These are phyloP conservation scores for Talaromyces amestolkiae DNA, from an alignment of 2,329 filamentous ascomycete genomes.

Conservation along the genomic window DNA sequence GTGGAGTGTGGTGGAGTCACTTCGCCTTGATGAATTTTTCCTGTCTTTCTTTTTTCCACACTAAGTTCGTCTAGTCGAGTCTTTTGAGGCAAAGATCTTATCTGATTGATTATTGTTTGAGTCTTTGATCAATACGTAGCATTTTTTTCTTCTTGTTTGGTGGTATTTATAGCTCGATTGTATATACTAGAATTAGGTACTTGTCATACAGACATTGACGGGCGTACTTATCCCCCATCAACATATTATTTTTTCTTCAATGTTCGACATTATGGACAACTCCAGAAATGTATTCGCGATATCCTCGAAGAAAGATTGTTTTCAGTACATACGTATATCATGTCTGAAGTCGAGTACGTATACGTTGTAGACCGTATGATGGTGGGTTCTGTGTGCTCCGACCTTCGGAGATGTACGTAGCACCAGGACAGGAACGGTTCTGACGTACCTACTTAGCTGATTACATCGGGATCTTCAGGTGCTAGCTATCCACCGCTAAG, in stretches of 20 bases:
- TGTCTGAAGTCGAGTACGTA: not conserved
- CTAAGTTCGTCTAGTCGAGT: not conserved
- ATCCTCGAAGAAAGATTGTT: not conserved
- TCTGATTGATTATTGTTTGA: not conserved
- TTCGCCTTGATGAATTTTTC: not conserved
- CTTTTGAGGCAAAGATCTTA: not conserved
- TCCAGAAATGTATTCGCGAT: not conserved
- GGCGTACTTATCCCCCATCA: not conserved
- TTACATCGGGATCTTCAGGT: not conserved
- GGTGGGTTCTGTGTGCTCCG: not conserved
- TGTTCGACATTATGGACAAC: not conserved
- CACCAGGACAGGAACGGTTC: not conserved
- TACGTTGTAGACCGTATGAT: not conserved
- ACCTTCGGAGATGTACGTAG: not conserved
- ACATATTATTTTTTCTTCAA: not conserved
- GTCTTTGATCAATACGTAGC: not conserved
- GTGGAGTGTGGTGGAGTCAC: not conserved
- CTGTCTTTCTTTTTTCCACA: not conserved
- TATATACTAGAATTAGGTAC: not conserved
- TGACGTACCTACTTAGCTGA: not conserved
- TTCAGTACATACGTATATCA: not conserved
- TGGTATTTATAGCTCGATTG: not conserved
- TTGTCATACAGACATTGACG: not conserved
- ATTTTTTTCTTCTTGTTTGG: not conserved
- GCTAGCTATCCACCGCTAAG: not conserved